Evolutionary conservation across 139 green algal genomes (phyloP).

Genomic region (Tetradesmus lagerheimii): DNA sequence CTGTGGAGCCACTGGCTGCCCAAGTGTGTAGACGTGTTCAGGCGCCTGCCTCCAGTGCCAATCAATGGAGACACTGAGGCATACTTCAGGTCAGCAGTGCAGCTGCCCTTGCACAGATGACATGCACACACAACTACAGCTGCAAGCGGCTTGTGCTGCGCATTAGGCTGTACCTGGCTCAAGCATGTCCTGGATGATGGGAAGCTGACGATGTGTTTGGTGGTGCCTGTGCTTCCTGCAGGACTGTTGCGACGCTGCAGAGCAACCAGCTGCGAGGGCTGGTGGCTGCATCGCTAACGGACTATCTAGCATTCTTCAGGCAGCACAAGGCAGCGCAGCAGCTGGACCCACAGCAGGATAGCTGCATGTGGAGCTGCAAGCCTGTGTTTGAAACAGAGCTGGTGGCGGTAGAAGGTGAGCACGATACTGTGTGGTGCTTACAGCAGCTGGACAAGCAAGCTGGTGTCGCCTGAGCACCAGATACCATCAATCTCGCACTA

Average conservation of each 20-base stretch:
- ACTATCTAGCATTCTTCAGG: constrained; percentile 69
- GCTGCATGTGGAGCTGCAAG: constrained; percentile 59
- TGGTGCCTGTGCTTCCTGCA: constrained; percentile 26
- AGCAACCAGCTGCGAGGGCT: constrained; percentile 80
- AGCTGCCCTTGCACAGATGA: neutral
- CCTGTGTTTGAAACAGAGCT: constrained; percentile 75
- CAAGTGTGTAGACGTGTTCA: constrained; percentile 79
- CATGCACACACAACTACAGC: neutral
- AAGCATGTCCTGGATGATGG: neutral
- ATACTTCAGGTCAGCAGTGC: constrained; percentile 53
- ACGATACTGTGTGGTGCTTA: neutral
- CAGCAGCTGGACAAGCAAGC: too few relatives aligned
- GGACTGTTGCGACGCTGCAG: constrained; percentile 71
- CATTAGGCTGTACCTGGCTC: neutral
- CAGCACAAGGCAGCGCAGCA: constrained; percentile 53
- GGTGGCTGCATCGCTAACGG: constrained; percentile 59
- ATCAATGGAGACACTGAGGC: constrained; percentile 79
- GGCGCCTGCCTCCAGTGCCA: constrained; percentile 72
- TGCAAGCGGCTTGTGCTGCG: neutral
- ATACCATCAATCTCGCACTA: too few relatives aligned
- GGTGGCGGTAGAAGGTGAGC: constrained; percentile 42
- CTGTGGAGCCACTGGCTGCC: constrained; percentile 84
- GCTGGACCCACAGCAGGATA: constrained; percentile 68
- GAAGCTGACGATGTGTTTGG: too few relatives aligned
- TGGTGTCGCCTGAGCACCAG: too few relatives aligned